Base-by-base conservation (phyloP, 108 stramenopile genomes). In the Nitzschia inconspicua region DNA sequence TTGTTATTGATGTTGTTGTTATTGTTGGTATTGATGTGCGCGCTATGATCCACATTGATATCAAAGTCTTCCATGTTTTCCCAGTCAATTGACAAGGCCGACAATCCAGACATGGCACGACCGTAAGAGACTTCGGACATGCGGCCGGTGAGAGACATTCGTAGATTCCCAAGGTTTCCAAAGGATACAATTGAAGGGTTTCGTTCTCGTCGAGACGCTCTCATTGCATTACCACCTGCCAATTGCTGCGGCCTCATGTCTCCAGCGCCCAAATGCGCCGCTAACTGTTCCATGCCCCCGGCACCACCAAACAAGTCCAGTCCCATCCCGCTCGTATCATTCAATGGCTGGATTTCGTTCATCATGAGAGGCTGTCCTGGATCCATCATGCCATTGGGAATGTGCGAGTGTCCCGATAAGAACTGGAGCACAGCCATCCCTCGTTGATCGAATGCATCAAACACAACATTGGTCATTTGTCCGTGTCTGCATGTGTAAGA, bases 1-100 rank as follows among this genome's bases (percentile, higher is more conserved):
- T 14, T 14, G 10, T 14, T 14, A 39, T 39, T 39, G 14, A 11
- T 39, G 37, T 39, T 10, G 37, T 39, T 39, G 14, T n/a, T n/a
- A n/a, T n/a, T 42, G 47, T 80, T 75, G 57, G 86, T 93, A 61
- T 89, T 89, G 48, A 93, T 93, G 62, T 86, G 85, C 28, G 81
- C 85, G 30, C 80, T 82, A 44, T 93, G 91, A 68, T 93, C 91
- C n/a, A 93, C 79, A 57, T 89, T 85, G 16, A 93, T 63, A 71
- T 93, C 91, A 63, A 93, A 93, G 56, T 93, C 91, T 3, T 93
- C 91, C 87, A 93, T 83, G 44, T 93, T 93, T 44, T 93, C 91
- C 91, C 91, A 93, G 52, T 93, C 91, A 53, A 93, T 93, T 1
- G 84, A 83, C 49, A 93, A 61, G 9, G 87, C 87, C 9, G 91